These are phyloP conservation scores for Pythium plurisporium DNA, from an alignment of 352 stramenopile species.

Conservation along the genomic window DNA sequence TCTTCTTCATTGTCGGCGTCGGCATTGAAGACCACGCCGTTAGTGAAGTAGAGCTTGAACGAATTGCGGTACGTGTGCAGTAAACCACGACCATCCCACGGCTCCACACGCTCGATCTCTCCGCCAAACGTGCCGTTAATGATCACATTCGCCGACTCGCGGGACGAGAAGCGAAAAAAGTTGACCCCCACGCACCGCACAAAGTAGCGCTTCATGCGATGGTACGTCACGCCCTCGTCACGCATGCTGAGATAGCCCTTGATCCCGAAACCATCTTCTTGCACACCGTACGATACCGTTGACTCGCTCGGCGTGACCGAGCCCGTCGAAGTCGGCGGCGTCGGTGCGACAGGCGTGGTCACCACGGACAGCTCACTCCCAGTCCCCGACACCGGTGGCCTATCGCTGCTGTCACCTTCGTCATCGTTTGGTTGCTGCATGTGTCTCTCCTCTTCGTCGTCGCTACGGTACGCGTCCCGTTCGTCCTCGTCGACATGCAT, in stretches of 20 bases:
- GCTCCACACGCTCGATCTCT: conserved; percentile 72
- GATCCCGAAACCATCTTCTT: conserved; percentile 62
- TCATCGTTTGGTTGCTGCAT: background rate
- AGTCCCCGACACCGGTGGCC: no score
- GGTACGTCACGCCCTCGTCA: conserved; percentile 77
- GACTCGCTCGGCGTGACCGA: conserved; percentile 13
- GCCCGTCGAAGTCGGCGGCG: conserved; percentile 12
- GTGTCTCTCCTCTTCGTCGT: background rate
- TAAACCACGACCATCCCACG: conserved; percentile 80
- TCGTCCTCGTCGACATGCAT: background rate
- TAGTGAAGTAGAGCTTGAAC: conserved; percentile 80
- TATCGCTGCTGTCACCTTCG: no score
- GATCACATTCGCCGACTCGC: conserved; percentile 50
- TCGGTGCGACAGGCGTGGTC: background rate
- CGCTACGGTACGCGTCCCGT: background rate
- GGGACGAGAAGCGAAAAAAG: conserved; percentile 68
- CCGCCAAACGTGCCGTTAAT: conserved; percentile 61
- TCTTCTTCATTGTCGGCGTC: conserved; percentile 78
- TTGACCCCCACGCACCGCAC: conserved; percentile 77
- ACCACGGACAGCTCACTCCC: conserved; percentile 13
- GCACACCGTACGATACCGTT: conserved; percentile 24
- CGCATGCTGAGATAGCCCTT: conserved; percentile 79
- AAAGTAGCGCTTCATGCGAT: conserved; percentile 85
- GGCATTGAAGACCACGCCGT: conserved; percentile 70
- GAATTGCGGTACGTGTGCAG: conserved; percentile 80